Evolutionary conservation across 306 rosid genomes (phyloP), one percentile per base, ranked within the genome.

Genomic region (Vigna trinervia): DNA sequence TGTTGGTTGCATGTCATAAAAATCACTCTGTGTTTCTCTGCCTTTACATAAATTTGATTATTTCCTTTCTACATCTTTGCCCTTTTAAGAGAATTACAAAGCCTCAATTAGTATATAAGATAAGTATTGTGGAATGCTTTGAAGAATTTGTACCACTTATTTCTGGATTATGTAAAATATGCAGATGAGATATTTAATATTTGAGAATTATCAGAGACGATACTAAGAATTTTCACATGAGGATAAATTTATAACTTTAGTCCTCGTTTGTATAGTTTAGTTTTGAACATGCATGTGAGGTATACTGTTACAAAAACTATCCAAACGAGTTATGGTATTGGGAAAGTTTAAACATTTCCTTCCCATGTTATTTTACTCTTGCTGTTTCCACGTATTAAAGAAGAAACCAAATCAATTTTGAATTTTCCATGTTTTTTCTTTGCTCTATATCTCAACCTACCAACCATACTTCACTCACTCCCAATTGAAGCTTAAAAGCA

Each of bases 1-100:
- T 58, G 86, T 83, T 78, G 36, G 81, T 77, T 84, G 90, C 66
- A 75, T 47, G 68, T 86, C 82, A 85, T 80, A 83, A 81, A 78
- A 15, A 30, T 54, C n/a, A 41, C 71, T 59, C 77, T 52, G 80
- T 57, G 68, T 52, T 61, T n/a, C 61, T 70, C 60, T 51, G 77
- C 10, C 73, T 69, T 53, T 8, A 13, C 53, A 70, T 26, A 52
- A 70, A 62, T 51, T 36, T 53, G 60, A 52, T 47, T 47, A 2
- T 65, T 69, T 75, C 26, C 39, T 7, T 56, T 60, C 58, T n/a
- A 7, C 36, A n/a, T n/a, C 69, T 1, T n/a, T 3, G 5, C 67
- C 58, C 34, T 26, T 76, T 15, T 11, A 28, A 39, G 34, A 39
- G 56, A 77, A 64, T 22, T 19, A 10, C 20, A 66, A 65, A 53